A percentile compares a stretch with the other conserved stretches of the same genome.
Conservation (phyloP, 768 basidiomycete genomes). For the Pleurotus platypus region DNA sequence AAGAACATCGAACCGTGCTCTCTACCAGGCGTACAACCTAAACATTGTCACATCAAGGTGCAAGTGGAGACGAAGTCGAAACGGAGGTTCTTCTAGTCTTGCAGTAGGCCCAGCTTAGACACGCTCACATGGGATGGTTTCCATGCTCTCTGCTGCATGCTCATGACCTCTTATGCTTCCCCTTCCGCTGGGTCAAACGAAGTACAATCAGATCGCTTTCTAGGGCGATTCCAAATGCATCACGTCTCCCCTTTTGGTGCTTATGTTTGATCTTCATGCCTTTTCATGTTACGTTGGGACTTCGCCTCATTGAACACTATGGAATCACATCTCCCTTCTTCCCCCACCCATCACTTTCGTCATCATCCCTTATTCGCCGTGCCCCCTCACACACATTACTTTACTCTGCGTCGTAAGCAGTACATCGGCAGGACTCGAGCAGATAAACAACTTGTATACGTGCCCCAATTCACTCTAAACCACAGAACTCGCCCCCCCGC, state of each 20-base stretch:
- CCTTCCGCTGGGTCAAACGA: neutral
- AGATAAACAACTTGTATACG: neutral
- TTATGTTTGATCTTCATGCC: neutral
- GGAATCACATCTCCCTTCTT: neutral
- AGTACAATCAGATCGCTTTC: neutral
- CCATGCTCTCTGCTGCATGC: neutral
- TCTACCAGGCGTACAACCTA: conserved; percentile 32
- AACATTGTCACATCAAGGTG: conserved; percentile 74
- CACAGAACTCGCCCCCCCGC: neutral
- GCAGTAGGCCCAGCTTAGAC: neutral
- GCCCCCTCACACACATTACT: neutral
- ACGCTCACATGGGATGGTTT: neutral
- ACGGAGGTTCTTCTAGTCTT: conserved; percentile 67
- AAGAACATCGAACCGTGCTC: conserved; percentile 71
- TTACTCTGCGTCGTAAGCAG: neutral
- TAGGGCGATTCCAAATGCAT: neutral
- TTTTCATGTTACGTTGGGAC: neutral
- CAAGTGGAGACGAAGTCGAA: conserved; percentile 56
- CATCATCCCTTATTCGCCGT: neutral
- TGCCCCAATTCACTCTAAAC: neutral
- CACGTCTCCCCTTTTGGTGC: neutral
- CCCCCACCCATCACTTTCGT: neutral
- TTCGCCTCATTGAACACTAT: neutral
- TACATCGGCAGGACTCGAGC: neutral
- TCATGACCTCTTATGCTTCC: neutral